Base-by-base conservation (phyloP, 2,329 filamentous ascomycete genomes). In the Ophiosphaerella narmari region DNA sequence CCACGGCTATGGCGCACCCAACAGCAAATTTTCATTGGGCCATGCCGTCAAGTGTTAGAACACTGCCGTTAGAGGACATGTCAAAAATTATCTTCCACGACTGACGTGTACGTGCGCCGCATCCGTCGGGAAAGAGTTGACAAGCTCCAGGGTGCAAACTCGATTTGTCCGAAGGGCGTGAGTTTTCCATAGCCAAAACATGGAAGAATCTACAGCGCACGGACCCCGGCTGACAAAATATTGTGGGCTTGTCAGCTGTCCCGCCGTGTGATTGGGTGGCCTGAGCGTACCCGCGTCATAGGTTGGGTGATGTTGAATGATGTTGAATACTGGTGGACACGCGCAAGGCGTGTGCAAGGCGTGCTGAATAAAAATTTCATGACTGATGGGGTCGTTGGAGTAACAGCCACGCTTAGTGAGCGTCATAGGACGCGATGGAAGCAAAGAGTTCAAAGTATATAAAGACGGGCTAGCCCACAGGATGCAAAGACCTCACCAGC, bases 371-470 rank as follows among this genome's bases (percentile, higher is more conserved):
- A 46, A 48, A 48, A 39, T 50, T 33, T 39, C 40, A 43, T 46
- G 46, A 46, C 41, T 42, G 36, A 29, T 33, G 47, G 39, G 18
- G 35, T 9, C 21, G 41, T 32, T 26, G 44, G 11, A 34, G 12
- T 29, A 38, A 29, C 55, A 48, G 45, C 39, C 51, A 60, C 56
- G 50, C 50, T 52, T 56, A 46, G 57, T 52, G 23, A 52, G 53
- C 53, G 51, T 54, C 51, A 54, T 54, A 45, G 37, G 33, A 33
- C 33, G 37, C 37, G 38, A 46, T 39, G 48, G 57, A 26, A 43
- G 44, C 7, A 14, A 9, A 18, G 29, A 36, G 40, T 37, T 43
- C 14, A 23, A 47, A 38, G 48, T 54, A 50, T 59, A 59, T 60
- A 59, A 60, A 49, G 44, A 16, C n/a, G 14, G 14, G 29, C 39